These are phyloP conservation scores for Escovopsis sp. DNA, from an alignment of 2,329 filamentous ascomycete genomes.

Conservation along the genomic window DNA sequence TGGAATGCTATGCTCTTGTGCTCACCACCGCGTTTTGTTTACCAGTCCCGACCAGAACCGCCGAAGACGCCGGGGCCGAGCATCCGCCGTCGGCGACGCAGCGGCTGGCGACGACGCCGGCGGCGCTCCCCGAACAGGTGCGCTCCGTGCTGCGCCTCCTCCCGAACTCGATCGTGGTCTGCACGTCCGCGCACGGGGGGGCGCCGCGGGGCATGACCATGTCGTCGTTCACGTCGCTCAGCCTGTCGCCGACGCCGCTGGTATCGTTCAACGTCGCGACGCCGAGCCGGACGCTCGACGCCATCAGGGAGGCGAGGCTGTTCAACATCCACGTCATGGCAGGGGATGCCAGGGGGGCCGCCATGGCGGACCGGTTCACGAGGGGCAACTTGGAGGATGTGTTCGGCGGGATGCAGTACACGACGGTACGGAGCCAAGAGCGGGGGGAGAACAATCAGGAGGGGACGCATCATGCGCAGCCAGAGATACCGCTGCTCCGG, in stretches of 20 bases:
- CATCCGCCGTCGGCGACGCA: neutral
- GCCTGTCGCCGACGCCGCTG: constrained; percentile 34
- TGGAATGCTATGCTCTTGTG: no score
- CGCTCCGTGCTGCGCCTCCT: constrained; percentile 39
- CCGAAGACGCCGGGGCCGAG: no score
- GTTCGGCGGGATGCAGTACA: constrained; percentile 22
- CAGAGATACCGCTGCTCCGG: constrained; percentile 26
- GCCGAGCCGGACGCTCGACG: constrained; percentile 40
- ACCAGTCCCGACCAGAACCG: no score
- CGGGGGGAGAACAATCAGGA: no score
- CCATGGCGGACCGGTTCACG: constrained; percentile 37
- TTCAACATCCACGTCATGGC: constrained; percentile 44
- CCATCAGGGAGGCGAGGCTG: constrained; percentile 25
- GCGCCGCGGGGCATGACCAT: constrained; percentile 39
- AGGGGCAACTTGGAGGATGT: constrained; percentile 29
- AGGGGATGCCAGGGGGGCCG: constrained; percentile 31
- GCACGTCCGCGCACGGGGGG: constrained; percentile 27
- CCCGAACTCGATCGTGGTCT: constrained; percentile 40
- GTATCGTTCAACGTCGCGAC: constrained; percentile 43
- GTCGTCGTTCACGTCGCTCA: constrained; percentile 43
- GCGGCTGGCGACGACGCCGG: neutral
- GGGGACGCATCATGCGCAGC: neutral
- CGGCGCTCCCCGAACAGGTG: constrained; percentile 30
- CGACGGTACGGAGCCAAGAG: neutral
- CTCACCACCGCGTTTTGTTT: no score